Percentiles rank a stretch among this genome's conserved stretches.
phyloP scores from a whole-genome alignment of 345 rosid species.

The Orychophragmus violaceus region DNA sequence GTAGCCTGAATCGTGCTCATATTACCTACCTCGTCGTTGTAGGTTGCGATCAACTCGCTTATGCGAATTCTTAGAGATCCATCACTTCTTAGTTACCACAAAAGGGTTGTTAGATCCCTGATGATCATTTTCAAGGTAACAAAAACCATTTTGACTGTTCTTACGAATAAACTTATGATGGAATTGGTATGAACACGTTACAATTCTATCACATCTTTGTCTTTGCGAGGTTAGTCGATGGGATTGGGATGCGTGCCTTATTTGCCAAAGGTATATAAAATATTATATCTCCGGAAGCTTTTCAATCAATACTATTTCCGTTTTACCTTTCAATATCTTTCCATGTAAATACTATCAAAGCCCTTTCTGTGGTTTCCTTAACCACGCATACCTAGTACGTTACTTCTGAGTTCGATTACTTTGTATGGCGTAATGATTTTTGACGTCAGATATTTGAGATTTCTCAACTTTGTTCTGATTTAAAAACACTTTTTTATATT shows the following conservation, averaged over 20 bases:
- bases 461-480: background rate
- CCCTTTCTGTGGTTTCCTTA: background rate
- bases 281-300: background rate
- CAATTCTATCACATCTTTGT: constrained; percentile 15
- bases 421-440: background rate
- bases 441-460: background rate
- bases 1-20: constrained; percentile 19
- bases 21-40: constrained; percentile 23
- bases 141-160: background rate
- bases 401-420: background rate
- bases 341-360: background rate
- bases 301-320: background rate
- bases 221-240: constrained; percentile 84
- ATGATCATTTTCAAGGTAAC: constrained; percentile 94
- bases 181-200: background rate
- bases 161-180: background rate
- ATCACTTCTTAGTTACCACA: constrained; percentile 92
- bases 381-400: background rate
- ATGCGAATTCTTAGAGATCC: constrained; percentile 98
- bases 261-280: constrained; percentile 56
- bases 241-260: constrained; percentile 96
- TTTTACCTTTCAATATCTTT: background rate
- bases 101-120: constrained; percentile 94
- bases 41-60: constrained; percentile 97
- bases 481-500: background rate